phyloP scores from a whole-genome alignment of 768 basidiomycete species.

The Dentipellis fragilis region DNA sequence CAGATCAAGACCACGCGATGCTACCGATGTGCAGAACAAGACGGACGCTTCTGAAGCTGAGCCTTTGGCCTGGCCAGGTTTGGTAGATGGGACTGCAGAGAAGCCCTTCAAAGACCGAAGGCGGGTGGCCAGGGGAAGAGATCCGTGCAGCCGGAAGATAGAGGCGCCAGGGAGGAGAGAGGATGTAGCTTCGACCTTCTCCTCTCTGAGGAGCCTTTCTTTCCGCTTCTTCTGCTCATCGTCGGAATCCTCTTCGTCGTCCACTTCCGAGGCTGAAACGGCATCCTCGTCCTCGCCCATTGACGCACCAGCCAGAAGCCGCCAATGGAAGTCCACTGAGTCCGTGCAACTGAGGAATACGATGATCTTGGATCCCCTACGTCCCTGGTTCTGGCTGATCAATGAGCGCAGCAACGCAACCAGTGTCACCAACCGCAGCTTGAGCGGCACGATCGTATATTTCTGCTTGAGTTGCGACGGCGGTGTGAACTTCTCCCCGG shows the following conservation, averaged over 20 bases:
- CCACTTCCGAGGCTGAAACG: constrained; percentile 2
- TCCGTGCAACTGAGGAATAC: constrained; percentile 97
- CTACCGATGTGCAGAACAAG: constrained; percentile 92
- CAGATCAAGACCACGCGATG: constrained; percentile 94
- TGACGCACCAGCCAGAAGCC: constrained; percentile 56
- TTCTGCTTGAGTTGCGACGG: constrained; percentile 91
- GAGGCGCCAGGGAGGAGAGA: constrained; percentile 72
- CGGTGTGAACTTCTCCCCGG: constrained; percentile 67
- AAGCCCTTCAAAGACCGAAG: constrained; percentile 79
- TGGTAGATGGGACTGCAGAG: constrained; percentile 32
- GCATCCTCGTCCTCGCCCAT: constrained; percentile 41
- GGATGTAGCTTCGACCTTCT: constrained; percentile 49
- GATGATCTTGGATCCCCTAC: constrained; percentile 63
- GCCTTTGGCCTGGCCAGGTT: not conserved
- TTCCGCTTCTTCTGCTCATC: constrained; percentile 17
- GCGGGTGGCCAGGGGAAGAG: constrained; percentile 72
- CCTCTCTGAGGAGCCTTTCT: constrained; percentile 6
- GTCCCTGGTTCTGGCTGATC: constrained; percentile 48
- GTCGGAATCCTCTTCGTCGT: constrained; percentile 13
- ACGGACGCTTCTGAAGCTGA: constrained; percentile 45
- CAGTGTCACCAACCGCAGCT: constrained; percentile 87
- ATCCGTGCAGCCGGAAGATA: constrained; percentile 89
- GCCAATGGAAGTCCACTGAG: constrained; percentile 97
- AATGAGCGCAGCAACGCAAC: constrained; percentile 77
- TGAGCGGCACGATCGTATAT: constrained; percentile 82